Conservation (phyloP, 2,329 filamentous ascomycete genomes). For the Tothia fuscella region DNA sequence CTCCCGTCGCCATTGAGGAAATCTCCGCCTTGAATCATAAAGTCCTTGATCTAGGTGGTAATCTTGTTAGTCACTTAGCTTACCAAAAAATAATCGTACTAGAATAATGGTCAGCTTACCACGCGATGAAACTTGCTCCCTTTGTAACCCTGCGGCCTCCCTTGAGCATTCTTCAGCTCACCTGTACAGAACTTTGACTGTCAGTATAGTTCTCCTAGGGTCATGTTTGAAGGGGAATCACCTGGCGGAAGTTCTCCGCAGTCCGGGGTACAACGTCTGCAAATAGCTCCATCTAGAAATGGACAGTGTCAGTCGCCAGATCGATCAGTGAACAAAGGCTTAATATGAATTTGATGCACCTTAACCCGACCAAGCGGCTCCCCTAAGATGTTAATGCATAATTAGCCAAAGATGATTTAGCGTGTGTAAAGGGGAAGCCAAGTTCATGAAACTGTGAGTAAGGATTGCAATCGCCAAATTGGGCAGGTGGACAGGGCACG, state of each 20-base stretch:
- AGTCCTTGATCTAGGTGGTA: conserved; percentile 63
- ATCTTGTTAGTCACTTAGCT: neutral
- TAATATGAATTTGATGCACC: neutral
- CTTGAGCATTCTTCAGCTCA: conserved; percentile 67
- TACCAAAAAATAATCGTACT: neutral
- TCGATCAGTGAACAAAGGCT: neutral
- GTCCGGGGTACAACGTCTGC: conserved; percentile 73
- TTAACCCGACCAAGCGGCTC: conserved; percentile 78
- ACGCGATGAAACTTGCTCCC: conserved; percentile 89
- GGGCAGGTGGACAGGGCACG: neutral
- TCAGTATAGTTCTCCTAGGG: neutral
- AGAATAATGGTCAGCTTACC: conserved; percentile 38
- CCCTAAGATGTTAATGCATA: conserved; percentile 37
- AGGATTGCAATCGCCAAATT: neutral
- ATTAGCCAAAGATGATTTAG: conserved; percentile 1
- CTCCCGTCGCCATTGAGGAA: conserved; percentile 90
- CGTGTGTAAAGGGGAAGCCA: neutral
- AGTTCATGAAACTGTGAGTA: too few species aligned
- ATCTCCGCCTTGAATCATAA: conserved; percentile 97
- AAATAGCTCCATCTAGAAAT: conserved; percentile 63
- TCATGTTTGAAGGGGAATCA: neutral
- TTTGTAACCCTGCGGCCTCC: conserved; percentile 85
- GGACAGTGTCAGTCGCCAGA: neutral
- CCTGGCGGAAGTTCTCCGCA: conserved; percentile 86
- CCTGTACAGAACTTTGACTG: conserved; percentile 91